Evolutionary conservation across 257 asterid species (phyloP).

Genomic region (Perilla frutescens): DNA sequence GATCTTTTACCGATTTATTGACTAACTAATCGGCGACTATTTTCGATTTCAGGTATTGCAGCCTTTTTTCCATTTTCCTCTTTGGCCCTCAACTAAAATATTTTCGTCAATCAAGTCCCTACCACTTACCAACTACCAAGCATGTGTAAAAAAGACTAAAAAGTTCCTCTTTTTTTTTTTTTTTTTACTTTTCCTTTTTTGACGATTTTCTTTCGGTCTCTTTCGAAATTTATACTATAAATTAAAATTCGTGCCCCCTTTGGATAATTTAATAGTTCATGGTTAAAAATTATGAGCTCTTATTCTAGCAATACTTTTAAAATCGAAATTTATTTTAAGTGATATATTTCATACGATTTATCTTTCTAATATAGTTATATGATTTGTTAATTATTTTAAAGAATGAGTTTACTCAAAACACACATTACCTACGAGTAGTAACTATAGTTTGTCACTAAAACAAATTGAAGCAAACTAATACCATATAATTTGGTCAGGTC

Average conservation of each 20-base stretch:
- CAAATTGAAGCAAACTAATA: too few relatives aligned
- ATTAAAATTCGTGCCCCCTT: neutral
- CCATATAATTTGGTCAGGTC: too few relatives aligned
- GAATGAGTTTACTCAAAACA: too few relatives aligned
- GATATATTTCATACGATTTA: too few relatives aligned
- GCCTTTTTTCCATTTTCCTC: neutral
- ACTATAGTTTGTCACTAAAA: too few relatives aligned
- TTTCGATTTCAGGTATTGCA: neutral
- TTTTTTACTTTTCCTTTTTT: neutral
- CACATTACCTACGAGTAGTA: too few relatives aligned
- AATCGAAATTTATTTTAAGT: too few relatives aligned
- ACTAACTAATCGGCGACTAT: slow-evolving; percentile 40
- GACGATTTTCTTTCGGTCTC: neutral
- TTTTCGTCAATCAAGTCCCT: slow-evolving; percentile 37
- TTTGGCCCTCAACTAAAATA: slow-evolving; percentile 21
- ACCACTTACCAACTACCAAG: neutral
- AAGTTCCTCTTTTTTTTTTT: slow-evolving; percentile 7
- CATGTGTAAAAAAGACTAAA: slow-evolving; percentile 8
- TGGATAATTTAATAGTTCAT: neutral
- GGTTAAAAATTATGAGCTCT: too few relatives aligned
- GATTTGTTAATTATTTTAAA: too few relatives aligned
- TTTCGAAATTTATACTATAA: neutral
- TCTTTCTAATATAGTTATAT: too few relatives aligned
- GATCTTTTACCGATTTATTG: slow-evolving; percentile 59
- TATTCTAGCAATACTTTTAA: too few relatives aligned